Conservation (phyloP, 2,329 filamentous ascomycete genomes). For the Harringtonia aguacate region DNA sequence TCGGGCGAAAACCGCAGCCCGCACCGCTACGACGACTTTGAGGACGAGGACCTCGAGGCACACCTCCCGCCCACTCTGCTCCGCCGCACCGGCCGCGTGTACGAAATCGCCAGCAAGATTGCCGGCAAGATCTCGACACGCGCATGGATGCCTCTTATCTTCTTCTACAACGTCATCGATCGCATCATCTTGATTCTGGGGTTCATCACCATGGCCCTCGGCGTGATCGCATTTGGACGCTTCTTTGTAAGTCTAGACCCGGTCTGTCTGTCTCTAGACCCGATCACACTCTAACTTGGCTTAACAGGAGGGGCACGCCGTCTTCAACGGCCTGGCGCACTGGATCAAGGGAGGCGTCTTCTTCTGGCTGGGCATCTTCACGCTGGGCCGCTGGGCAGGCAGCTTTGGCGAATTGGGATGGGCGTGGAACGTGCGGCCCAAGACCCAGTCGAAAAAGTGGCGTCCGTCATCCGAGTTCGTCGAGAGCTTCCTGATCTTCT, state of each 20-base stretch:
- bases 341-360: slow-evolving; percentile 94
- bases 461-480: slow-evolving; percentile 77
- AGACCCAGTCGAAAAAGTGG: slow-evolving; percentile 44
- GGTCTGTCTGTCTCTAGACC: background rate
- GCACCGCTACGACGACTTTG: slow-evolving; percentile 32
- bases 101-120: slow-evolving; percentile 42
- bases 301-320: slow-evolving; percentile 47
- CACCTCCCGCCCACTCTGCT: slow-evolving; percentile 19
- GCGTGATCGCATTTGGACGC: slow-evolving; percentile 66
- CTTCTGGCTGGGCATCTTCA: slow-evolving; percentile 84
- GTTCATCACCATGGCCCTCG: slow-evolving; percentile 61
- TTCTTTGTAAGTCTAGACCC: slow-evolving; percentile 57
- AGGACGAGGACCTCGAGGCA: slow-evolving; percentile 28
- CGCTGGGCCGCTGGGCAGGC: slow-evolving; percentile 80
- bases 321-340: slow-evolving; percentile 84
- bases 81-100: slow-evolving; percentile 36
- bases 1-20: background rate
- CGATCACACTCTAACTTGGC: no score
- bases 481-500: slow-evolving; percentile 81
- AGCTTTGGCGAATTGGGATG: slow-evolving; percentile 85
- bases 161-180: slow-evolving; percentile 60
- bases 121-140: slow-evolving; percentile 43
- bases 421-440: slow-evolving; percentile 85
- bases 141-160: slow-evolving; percentile 44
- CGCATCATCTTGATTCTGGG: slow-evolving; percentile 68